Percentiles rank a stretch among this genome's conserved stretches.
phyloP scores from a whole-genome alignment of 2,329 filamentous ascomycete species.

The Sarocladiaceae sp. region DNA sequence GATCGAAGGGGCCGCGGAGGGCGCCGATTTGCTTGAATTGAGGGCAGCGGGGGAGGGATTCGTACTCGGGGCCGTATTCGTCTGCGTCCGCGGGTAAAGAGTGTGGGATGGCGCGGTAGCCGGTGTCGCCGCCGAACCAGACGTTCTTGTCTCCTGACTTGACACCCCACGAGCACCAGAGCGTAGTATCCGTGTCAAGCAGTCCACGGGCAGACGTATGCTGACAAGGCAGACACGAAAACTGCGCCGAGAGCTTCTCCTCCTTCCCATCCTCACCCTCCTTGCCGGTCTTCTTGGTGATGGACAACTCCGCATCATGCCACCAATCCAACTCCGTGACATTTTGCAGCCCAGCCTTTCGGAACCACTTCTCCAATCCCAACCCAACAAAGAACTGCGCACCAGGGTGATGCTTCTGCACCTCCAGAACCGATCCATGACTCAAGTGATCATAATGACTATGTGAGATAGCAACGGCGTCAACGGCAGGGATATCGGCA shows the following conservation, averaged over 20 bases:
- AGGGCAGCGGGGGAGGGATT: conserved; percentile 68
- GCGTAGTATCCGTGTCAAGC: conserved; percentile 68
- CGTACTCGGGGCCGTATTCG: conserved; percentile 66
- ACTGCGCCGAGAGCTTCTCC: conserved; percentile 59
- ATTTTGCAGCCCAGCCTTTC: conserved; percentile 62
- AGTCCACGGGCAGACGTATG: conserved; percentile 68
- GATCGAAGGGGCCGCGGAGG: conserved; percentile 78
- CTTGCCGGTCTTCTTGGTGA: conserved; percentile 34
- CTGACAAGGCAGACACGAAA: conserved; percentile 81
- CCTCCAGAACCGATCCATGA: conserved; percentile 66
- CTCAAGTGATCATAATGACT: conserved; percentile 93
- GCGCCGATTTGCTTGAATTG: conserved; percentile 82
- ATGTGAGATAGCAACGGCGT: conserved; percentile 79
- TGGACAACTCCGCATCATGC: conserved; percentile 72
- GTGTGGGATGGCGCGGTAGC: conserved; percentile 74
- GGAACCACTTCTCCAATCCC: conserved; percentile 81
- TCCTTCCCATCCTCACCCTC: conserved; percentile 20
- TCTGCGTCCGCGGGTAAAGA: conserved; percentile 50
- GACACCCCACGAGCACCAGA: conserved; percentile 88
- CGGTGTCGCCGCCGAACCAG: conserved; percentile 88
- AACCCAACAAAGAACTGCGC: conserved; percentile 87
- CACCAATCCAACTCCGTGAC: conserved; percentile 95
- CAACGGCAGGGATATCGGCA: conserved; percentile 70
- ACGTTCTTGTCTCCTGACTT: conserved; percentile 70
- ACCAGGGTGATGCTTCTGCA: conserved; percentile 67